Conservation (phyloP, 768 basidiomycete species). For the Lactarius hengduanensis region DNA sequence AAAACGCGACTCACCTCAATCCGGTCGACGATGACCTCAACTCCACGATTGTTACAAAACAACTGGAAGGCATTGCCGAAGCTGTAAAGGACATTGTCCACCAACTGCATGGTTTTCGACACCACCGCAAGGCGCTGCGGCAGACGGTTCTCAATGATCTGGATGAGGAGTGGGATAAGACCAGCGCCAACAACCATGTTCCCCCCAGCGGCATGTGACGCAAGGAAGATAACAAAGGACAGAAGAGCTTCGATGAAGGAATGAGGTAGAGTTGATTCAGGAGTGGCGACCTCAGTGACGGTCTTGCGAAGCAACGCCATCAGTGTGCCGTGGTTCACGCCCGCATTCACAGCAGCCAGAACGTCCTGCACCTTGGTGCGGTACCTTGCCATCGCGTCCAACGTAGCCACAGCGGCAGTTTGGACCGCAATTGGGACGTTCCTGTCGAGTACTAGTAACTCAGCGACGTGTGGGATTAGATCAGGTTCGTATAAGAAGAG, state of each 20-base stretch:
- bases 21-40: conserved; percentile 79
- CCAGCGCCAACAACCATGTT: conserved; percentile 96
- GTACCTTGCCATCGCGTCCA: conserved; percentile 89
- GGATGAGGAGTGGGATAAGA: conserved; percentile 82
- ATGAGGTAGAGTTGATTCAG: conserved; percentile 64
- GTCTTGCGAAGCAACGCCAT: conserved; percentile 87
- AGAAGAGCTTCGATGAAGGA: conserved; percentile 82
- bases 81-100: conserved; percentile 91
- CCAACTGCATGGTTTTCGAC: conserved; percentile 86
- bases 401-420: conserved; percentile 80
- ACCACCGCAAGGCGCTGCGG: conserved; percentile 70
- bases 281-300: conserved; percentile 65
- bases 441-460: conserved; percentile 79
- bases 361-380: conserved; percentile 83
- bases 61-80: conserved; percentile 84
- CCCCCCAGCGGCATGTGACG: conserved; percentile 80
- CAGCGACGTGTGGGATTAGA: conserved; percentile 82
- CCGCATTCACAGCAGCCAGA: conserved; percentile 86
- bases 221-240: conserved; percentile 82
- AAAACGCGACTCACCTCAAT: conserved; percentile 63
- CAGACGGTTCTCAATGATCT: conserved; percentile 78
- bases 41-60: conserved; percentile 81
- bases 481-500: conserved; percentile 96
- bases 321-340: conserved; percentile 92
- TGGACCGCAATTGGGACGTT: conserved; percentile 71